phyloP scores from a whole-genome alignment of 2,329 filamentous ascomycete species.

The Fusarium avenaceum region DNA sequence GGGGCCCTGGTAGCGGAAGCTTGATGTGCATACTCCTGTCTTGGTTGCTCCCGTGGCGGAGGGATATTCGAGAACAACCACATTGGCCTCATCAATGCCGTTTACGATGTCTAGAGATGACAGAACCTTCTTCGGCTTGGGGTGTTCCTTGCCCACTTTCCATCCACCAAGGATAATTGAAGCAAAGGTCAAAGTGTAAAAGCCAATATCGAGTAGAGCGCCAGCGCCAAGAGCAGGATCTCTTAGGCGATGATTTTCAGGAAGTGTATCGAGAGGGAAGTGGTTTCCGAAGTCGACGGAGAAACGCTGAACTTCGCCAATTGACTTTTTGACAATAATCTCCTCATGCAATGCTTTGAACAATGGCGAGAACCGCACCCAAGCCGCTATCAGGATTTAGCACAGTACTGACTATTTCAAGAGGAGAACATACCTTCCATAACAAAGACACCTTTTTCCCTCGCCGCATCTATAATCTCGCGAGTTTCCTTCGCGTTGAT shows the following conservation, averaged over 20 bases:
- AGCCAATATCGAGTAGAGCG: slow-evolving; percentile 21
- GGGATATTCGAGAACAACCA: slow-evolving; percentile 10
- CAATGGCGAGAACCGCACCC: slow-evolving; percentile 28
- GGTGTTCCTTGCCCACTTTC: slow-evolving; percentile 27
- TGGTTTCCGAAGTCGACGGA: slow-evolving; percentile 29
- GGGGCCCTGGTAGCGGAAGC: slow-evolving; percentile 22
- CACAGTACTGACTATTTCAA: accelerated
- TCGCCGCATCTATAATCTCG: slow-evolving; percentile 23
- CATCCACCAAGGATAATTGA: slow-evolving; percentile 27
- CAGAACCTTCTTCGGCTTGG: slow-evolving; percentile 3
- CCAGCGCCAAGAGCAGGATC: slow-evolving; percentile 29
- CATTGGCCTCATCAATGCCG: slow-evolving; percentile 21
- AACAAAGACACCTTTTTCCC: slow-evolving; percentile 12
- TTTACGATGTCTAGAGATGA: slow-evolving; percentile 27
- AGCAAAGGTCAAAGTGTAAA: slow-evolving; percentile 21
- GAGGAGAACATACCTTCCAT: slow-evolving; percentile 19
- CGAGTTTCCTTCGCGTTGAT: slow-evolving; percentile 21
- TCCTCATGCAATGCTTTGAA: slow-evolving; percentile 24
- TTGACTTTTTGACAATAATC: slow-evolving; percentile 26
- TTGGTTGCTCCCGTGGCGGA: slow-evolving; percentile 7
- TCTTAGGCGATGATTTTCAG: slow-evolving; percentile 19
- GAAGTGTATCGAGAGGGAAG: slow-evolving; percentile 2
- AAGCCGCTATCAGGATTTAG: slow-evolving; percentile 14
- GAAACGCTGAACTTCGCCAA: slow-evolving; percentile 24
- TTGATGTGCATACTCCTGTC: slow-evolving; percentile 23